phyloP scores from a whole-genome alignment of 2,329 filamentous ascomycete species.

The Chaetomiaceae sp. region DNA sequence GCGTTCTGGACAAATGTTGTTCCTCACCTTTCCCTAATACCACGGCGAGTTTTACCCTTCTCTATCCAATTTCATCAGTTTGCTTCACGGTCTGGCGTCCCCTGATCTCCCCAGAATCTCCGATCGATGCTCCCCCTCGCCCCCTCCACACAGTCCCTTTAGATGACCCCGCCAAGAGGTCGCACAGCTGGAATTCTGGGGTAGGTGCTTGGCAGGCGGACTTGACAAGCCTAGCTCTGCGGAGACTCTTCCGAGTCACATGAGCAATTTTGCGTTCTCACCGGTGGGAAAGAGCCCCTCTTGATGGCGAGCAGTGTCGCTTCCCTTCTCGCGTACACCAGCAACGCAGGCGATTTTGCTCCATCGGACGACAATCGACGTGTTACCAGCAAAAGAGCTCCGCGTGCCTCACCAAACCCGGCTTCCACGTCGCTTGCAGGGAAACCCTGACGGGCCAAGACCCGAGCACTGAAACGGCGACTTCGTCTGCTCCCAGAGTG shows the following conservation, averaged over 20 bases:
- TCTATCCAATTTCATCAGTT: too few relatives aligned
- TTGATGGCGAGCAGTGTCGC: slow-evolving; percentile 1
- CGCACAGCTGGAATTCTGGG: slow-evolving; percentile 9
- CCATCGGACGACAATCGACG: background rate
- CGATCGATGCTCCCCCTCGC: background rate
- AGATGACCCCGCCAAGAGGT: slow-evolving; percentile 9
- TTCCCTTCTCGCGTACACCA: background rate
- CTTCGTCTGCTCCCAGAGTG: too few relatives aligned
- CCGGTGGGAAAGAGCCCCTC: slow-evolving; percentile 7
- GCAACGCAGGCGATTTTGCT: background rate
- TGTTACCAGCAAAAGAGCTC: too few relatives aligned
- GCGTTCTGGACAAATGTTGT: too few relatives aligned
- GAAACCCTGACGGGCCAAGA: background rate
- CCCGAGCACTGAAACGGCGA: background rate
- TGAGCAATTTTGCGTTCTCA: slow-evolving; percentile 16
- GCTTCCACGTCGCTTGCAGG: background rate
- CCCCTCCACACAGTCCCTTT: background rate
- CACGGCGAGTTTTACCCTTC: too few relatives aligned
- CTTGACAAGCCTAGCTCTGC: slow-evolving; percentile 15
- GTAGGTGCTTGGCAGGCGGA: background rate
- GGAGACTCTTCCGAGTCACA: slow-evolving; percentile 15
- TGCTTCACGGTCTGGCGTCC: too few relatives aligned
- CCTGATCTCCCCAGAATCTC: too few relatives aligned
- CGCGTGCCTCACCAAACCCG: too few relatives aligned
- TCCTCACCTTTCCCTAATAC: too few relatives aligned